phyloP scores from a whole-genome alignment of 495 filamentous ascomycete genomes.

The Xylaria castorea region DNA sequence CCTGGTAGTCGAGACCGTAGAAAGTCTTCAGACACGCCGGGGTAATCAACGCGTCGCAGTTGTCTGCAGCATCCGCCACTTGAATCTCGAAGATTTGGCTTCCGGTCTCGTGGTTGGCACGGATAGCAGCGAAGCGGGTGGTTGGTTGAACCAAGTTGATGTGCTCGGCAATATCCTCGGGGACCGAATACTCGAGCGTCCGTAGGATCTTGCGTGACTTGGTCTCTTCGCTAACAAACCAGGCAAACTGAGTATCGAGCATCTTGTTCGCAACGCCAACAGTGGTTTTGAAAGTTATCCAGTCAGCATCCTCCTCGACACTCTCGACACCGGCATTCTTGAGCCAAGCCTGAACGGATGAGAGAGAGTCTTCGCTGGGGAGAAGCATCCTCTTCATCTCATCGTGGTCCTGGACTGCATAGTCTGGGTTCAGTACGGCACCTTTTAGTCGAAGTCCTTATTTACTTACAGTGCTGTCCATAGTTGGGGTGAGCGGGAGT shows the following conservation, averaged over 20 bases:
- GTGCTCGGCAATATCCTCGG: slow-evolving; percentile 49
- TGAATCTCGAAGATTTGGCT: slow-evolving; percentile 20
- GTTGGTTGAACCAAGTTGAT: slow-evolving; percentile 65
- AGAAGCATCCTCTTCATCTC: slow-evolving; percentile 55
- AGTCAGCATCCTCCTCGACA: slow-evolving; percentile 52
- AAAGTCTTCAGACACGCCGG: slow-evolving; percentile 63
- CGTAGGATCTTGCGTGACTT: slow-evolving; percentile 48
- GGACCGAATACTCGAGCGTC: slow-evolving; percentile 65
- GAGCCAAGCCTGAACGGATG: slow-evolving; percentile 55
- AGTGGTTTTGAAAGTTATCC: slow-evolving; percentile 57
- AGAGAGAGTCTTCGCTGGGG: slow-evolving; percentile 46
- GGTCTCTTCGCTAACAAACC: slow-evolving; percentile 48
- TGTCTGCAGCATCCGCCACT: slow-evolving; percentile 25
- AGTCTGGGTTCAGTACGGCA: background rate
- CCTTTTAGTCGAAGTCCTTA: background rate
- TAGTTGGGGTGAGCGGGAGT: slow-evolving; percentile 64
- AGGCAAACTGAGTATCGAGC: slow-evolving; percentile 58
- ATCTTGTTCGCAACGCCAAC: slow-evolving; percentile 58
- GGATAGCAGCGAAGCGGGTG: slow-evolving; percentile 59
- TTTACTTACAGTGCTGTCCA: slow-evolving; percentile 56
- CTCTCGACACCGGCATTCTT: slow-evolving; percentile 48
- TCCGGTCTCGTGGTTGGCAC: slow-evolving; percentile 21
- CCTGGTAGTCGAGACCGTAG: slow-evolving; percentile 63
- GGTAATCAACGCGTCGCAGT: slow-evolving; percentile 58
- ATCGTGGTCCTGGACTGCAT: slow-evolving; percentile 52